Conservation (phyloP, 139 green algal species). For the Haematococcus sp. region DNA sequence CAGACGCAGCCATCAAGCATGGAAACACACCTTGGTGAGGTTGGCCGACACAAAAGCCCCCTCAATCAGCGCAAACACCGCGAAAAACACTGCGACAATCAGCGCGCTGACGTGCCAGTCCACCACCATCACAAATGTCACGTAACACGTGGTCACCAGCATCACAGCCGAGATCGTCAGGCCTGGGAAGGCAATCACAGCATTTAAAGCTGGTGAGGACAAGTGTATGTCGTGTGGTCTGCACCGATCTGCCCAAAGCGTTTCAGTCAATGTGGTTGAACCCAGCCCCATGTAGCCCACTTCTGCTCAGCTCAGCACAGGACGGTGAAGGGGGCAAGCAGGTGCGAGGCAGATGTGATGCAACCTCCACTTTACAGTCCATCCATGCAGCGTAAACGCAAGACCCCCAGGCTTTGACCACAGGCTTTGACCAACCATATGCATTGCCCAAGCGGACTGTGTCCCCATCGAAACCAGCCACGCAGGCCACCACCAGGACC, state of each 20-base stretch:
- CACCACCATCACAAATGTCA: slow-evolving; percentile 21
- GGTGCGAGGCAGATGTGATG: too few species aligned
- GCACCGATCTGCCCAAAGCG: background rate
- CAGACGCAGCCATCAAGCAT: background rate
- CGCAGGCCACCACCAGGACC: slow-evolving; percentile 13
- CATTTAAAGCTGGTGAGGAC: too few species aligned
- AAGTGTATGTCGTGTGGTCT: background rate
- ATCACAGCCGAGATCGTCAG: slow-evolving; percentile 27
- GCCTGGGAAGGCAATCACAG: background rate
- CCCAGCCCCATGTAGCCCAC: too few species aligned
- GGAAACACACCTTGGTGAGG: slow-evolving; percentile 29
- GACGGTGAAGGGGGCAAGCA: background rate
- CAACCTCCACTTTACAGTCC: too few species aligned
- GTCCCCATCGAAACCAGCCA: slow-evolving; percentile 28
- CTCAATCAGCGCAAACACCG: slow-evolving; percentile 21
- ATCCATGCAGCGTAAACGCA: background rate
- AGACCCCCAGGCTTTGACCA: background rate
- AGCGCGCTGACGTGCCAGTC: slow-evolving; percentile 13
- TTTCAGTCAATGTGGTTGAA: too few species aligned
- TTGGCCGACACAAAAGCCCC: slow-evolving; percentile 15
- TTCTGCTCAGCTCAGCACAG: too few species aligned
- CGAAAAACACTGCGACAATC: slow-evolving; percentile 10
- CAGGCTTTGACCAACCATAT: slow-evolving; percentile 9
- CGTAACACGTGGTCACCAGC: slow-evolving; percentile 5
- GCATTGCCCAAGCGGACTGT: slow-evolving; percentile 7